A percentile compares a stretch with the other conserved stretches of the same genome.
Conservation (phyloP, 345 rosid genomes). For the Draba incana region DNA sequence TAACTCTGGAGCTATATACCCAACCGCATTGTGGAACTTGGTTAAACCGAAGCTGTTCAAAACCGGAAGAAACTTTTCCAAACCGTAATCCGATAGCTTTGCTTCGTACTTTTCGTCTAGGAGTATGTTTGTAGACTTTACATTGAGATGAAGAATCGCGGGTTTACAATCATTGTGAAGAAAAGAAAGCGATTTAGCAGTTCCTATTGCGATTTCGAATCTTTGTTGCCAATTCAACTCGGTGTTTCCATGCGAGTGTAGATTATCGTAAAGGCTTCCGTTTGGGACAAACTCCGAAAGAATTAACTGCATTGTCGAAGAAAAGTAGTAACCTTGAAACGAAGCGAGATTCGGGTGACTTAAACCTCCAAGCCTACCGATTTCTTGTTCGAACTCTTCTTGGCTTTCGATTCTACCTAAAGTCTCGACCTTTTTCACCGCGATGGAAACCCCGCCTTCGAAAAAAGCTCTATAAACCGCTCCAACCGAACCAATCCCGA, state of each 20-base stretch:
- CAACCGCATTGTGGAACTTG: conserved; percentile 84
- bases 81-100: conserved; percentile 84
- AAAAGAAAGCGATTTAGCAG: conserved; percentile 84
- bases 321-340: conserved; percentile 92
- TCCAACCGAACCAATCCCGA: conserved; percentile 87
- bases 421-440: conserved; percentile 90
- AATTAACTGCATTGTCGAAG: conserved; percentile 78
- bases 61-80: conserved; percentile 81
- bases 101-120: conserved; percentile 74
- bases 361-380: conserved; percentile 76
- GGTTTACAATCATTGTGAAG: conserved; percentile 95
- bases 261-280: conserved; percentile 79
- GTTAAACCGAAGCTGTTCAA: conserved; percentile 70
- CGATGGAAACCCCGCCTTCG: conserved; percentile 88
- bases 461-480: conserved; percentile 76
- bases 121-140: conserved; percentile 87
- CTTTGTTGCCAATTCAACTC: conserved; percentile 84
- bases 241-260: conserved; percentile 63
- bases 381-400: conserved; percentile 92
- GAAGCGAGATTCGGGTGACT: conserved; percentile 73
- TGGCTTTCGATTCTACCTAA: conserved; percentile 84
- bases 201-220: conserved; percentile 84
- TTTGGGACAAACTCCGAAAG: conserved; percentile 71
- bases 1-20: conserved; percentile 95
- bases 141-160: conserved; percentile 85